Conservation (phyloP, 805 yeast genomes). For the Myxozyma neglecta region DNA sequence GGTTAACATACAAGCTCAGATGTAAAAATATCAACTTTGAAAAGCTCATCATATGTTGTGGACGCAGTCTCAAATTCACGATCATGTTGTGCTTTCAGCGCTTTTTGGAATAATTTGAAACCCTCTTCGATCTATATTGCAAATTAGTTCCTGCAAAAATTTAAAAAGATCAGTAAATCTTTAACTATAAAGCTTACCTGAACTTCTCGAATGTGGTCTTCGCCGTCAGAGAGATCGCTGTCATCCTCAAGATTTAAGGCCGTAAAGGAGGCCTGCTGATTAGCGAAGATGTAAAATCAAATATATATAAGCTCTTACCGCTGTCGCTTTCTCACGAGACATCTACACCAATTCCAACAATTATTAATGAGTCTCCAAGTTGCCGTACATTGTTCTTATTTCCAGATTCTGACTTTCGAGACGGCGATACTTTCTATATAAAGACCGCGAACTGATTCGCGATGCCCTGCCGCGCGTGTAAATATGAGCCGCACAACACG, state of each 20-base stretch:
- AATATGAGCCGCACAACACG: no score
- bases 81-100: constrained; percentile 61
- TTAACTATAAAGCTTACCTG: constrained; percentile 49
- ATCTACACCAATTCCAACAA: no score
- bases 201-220: constrained; percentile 86
- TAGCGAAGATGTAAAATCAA: neutral
- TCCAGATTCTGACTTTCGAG: no score
- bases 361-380: no score
- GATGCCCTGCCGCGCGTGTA: no score
- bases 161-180: neutral
- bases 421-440: no score
- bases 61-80: constrained; percentile 53
- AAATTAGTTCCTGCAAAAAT: neutral
- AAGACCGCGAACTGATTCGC: no score
- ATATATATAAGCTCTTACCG: neutral
- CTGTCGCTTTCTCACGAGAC: constrained; percentile 1
- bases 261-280: constrained; percentile 48
- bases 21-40: constrained; percentile 65
- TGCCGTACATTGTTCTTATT: no score
- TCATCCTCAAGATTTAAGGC: constrained; percentile 81
- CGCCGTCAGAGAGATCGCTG: constrained; percentile 65
- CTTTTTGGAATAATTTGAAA: constrained; percentile 68
- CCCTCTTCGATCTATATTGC: constrained; percentile 65
- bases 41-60: constrained; percentile 58
- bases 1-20: constrained; percentile 35